Evolutionary conservation across 148 eudicot species (phyloP), one percentile per base, ranked within the genome.

Genomic region (Rhododendron molle): DNA sequence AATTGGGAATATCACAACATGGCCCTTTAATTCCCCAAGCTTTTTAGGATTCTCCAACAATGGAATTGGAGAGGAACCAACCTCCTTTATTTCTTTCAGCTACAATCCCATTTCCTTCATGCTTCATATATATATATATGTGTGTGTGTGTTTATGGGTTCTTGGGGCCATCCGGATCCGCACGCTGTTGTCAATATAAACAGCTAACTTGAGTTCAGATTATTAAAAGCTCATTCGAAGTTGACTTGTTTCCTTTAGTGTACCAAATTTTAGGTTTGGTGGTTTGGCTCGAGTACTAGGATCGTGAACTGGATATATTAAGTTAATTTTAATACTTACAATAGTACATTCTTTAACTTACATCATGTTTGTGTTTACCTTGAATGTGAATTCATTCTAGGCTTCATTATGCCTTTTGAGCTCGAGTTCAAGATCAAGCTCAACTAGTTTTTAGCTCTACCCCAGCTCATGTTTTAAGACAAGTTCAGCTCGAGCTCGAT

Each of bases 1-100:
- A 89, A 60, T 36, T 36, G 79, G 83, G 95, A 94, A 93, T 94
- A 93, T 92, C 84, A 88, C 88, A 89, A 90, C 91, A 89, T 90
- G 94, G 84, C 60, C 81, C 62, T 7, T 46, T 7, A 46, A 30
- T 26, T 11, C 3, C 6, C 15, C 30, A 62, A 62, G 67, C 21
- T 5, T 65, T 80, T 85, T 76, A 76, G 67, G 62, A 76, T 83
- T 83, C 83, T 74, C 30, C 47, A 38, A 62, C n/a, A 49, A 72
- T 65, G 40, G 38, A 72, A 46, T 7, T 46, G 11, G 49, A 46
- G 49, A 46, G 49, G 21, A 62, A n/a, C 13, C 81, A 9, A 85
- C 60, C 40, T 62, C 47, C 65, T 79, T 85, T 38, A 28, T 36
- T 83, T 36, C 47, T 32, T 83, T 40, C 58, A 26, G 14, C 10